Conservation (phyloP, 176 grass and related monocot species). For the Musa itinerans region DNA sequence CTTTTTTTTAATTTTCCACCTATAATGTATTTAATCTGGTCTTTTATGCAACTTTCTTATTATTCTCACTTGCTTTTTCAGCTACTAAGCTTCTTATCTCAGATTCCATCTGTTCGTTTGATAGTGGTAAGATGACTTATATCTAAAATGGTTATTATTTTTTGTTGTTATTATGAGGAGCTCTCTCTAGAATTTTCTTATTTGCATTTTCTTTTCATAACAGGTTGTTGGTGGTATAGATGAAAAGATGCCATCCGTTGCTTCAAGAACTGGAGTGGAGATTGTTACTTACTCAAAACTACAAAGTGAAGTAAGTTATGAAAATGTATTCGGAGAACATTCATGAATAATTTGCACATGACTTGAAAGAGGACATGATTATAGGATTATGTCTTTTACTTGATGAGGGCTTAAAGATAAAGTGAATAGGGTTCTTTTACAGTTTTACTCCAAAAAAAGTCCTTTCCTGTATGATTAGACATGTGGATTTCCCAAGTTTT, state of each 20-base stretch:
- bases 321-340: no score
- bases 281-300: slow-evolving; percentile 62
- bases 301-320: slow-evolving; percentile 38
- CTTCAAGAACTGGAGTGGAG: slow-evolving; percentile 35
- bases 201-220: slow-evolving; percentile 18
- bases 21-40: background rate
- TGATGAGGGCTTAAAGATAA: background rate
- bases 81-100: slow-evolving; percentile 69
- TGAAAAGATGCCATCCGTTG: slow-evolving; percentile 43
- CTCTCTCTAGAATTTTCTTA: background rate
- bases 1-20: background rate
- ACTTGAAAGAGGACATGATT: no score
- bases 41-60: slow-evolving; percentile 12
- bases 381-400: no score
- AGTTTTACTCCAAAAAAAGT: no score
- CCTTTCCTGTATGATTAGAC: no score
- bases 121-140: slow-evolving; percentile 59
- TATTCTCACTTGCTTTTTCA: slow-evolving; percentile 34
- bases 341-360: no score
- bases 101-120: slow-evolving; percentile 66
- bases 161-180: background rate
- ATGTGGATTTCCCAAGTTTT: no score
- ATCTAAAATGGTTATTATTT: background rate
- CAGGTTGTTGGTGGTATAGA: slow-evolving; percentile 70
- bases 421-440: no score